Base-by-base conservation (phyloP, 345 rosid species). In the Carallia brachiata region DNA sequence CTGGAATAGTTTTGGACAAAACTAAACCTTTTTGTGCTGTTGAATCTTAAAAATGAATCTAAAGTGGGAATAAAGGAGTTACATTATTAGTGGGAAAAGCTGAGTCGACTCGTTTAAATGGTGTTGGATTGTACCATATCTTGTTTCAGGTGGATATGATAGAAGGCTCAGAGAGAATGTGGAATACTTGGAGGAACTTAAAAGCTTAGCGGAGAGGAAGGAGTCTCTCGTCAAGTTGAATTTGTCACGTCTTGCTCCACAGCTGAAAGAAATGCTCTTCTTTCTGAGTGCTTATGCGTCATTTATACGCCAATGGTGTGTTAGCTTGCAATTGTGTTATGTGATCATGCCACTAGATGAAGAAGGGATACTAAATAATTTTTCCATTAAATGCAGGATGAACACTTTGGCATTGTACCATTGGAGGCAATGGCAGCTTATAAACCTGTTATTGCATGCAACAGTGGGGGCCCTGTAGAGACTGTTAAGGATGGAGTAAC, bases 361-460 rank as follows among this genome's bases (percentile, higher is more conserved):
- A 44, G 3, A 44, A 44, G 15, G 48, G 48, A 44, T 44, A 44
- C 48, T 44, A 44, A 44, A 44, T 44, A 10, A 44, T 10, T 44
- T 44, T 44, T 44, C 48, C 15, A 44, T 65, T 19, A 4, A 74
- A 65, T 83, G 69, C 67, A 94, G 98, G 95, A 88, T 72, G 97
- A 94, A 70, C 96, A 94, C 83, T 91, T 94, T 16, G 98, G 97
- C 27, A 94, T 92, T 59, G 99, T 92, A 72, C 99, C 99, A 7
- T 72, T 95, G 76, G 99, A 95, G 77, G 97, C 99, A 69, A 95
- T 95, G 97, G 97, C 97, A 15, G 92, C 99, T 6, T 58, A 82
- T 67, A 95, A 95, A 74, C 97, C 97, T 0, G 93, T 95, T 12
- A 82, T 94, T 56, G 97, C 99, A 18, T 95, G 99, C 82, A 86